These are phyloP conservation scores for Trichosporon sp. DNA, from an alignment of 1,284 basidiomycete species.

Conservation along the genomic window DNA sequence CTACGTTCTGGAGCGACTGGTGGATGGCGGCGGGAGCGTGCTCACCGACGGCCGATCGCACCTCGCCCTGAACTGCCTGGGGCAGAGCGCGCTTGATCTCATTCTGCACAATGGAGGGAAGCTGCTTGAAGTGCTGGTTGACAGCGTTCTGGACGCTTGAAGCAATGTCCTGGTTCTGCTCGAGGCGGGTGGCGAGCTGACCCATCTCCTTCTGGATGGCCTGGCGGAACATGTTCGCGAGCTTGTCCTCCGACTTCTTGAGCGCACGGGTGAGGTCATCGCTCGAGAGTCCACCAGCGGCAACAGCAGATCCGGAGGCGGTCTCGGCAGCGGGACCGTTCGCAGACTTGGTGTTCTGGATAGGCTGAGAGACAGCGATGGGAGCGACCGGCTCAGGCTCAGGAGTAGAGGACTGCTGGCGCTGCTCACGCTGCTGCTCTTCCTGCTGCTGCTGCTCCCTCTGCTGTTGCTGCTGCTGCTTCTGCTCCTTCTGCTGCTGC, in stretches of 20 bases:
- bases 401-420: background rate
- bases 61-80: slow-evolving; percentile 26
- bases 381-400: background rate
- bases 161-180: slow-evolving; percentile 9
- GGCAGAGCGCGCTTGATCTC: slow-evolving; percentile 28
- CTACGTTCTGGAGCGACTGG: slow-evolving; percentile 23
- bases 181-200: slow-evolving; percentile 5
- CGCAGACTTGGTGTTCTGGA: background rate
- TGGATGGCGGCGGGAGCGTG: slow-evolving; percentile 24
- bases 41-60: slow-evolving; percentile 20
- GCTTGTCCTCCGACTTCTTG: slow-evolving; percentile 32
- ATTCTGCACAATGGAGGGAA: slow-evolving; percentile 21
- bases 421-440: background rate
- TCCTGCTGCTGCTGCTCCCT: background rate
- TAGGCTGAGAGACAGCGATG: background rate
- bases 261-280: slow-evolving; percentile 17
- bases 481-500: slow-evolving; percentile 5
- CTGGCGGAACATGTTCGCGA: slow-evolving; percentile 25
- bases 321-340: background rate
- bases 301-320: background rate
- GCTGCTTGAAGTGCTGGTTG: slow-evolving; percentile 26
- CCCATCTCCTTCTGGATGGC: slow-evolving; percentile 13
- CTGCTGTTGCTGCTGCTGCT: slow-evolving; percentile 4
- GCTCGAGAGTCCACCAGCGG: slow-evolving; percentile 1
- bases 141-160: slow-evolving; percentile 19